A percentile compares a stretch with the other conserved stretches of the same genome.
Conservation (phyloP, 495 filamentous ascomycete species). For the Xanthoparmelia taractica region DNA sequence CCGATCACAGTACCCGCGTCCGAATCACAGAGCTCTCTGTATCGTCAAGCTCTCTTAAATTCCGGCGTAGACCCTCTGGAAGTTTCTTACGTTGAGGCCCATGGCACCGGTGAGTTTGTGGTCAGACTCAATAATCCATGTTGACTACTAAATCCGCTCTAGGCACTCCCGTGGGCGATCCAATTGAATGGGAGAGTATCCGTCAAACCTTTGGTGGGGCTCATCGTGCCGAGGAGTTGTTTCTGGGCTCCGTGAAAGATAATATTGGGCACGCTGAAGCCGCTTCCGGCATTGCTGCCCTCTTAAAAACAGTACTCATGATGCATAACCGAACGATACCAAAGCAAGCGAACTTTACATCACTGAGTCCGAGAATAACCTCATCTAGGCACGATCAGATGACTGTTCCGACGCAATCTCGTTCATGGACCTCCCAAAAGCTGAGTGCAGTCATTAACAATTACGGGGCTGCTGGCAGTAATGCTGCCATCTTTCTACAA, state of each 20-base stretch:
- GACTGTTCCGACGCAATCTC: constrained; percentile 32
- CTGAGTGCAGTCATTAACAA: too few species aligned
- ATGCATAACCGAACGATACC: constrained; percentile 30
- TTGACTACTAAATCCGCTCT: too few species aligned
- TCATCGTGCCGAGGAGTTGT: constrained; percentile 35
- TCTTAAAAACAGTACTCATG: constrained; percentile 35
- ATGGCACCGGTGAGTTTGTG: constrained; percentile 31
- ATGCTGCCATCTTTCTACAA: too few species aligned
- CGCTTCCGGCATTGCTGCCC: constrained; percentile 28
- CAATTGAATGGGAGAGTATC: constrained; percentile 33
- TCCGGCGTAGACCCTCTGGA: constrained; percentile 17
- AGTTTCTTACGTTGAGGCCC: constrained; percentile 33
- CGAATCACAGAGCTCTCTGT: constrained; percentile 29
- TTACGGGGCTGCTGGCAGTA: constrained; percentile 40
- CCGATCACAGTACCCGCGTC: constrained; percentile 55
- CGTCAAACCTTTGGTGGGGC: constrained; percentile 30
- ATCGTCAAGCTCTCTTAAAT: constrained; percentile 25
- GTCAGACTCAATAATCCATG: too few species aligned
- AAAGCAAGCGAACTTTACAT: constrained; percentile 34
- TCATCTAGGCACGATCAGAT: constrained; percentile 25
- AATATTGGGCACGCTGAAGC: constrained; percentile 40
- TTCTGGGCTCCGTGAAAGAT: constrained; percentile 34
- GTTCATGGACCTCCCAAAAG: too few species aligned
- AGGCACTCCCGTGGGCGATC: constrained; percentile 30
- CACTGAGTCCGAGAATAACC: constrained; percentile 37